Evolutionary conservation across 495 filamentous ascomycete genomes (phyloP).

Genomic region (Jackrogersella multiformis): DNA sequence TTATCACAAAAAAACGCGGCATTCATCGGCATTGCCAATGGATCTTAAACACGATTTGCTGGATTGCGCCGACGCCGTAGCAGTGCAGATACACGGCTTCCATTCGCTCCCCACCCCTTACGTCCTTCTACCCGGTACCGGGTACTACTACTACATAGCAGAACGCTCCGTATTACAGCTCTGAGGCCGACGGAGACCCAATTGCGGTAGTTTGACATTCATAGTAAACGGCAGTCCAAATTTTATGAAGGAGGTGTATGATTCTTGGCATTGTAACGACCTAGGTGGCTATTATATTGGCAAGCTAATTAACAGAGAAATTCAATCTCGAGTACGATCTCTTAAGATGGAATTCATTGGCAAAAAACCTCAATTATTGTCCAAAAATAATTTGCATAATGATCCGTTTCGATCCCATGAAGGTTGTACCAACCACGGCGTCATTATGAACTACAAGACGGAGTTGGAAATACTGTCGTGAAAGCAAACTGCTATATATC

Average conservation of each 20-base stretch:
- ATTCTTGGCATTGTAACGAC: constrained; percentile 2
- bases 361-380: neutral
- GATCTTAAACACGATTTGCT: no score
- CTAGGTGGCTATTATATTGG: neutral
- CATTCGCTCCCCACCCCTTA: constrained; percentile 5
- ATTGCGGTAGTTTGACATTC: neutral
- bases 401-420: no score
- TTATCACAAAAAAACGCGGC: neutral
- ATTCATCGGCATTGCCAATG: constrained; percentile 2
- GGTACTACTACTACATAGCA: constrained; percentile 2
- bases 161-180: neutral
- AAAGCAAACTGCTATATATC: no score
- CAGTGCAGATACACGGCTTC: constrained; percentile 27
- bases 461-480: no score
- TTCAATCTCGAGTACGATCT: neutral
- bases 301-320: neutral
- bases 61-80: constrained; percentile 17
- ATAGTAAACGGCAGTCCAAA: constrained; percentile 1
- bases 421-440: no score
- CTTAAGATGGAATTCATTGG: neutral
- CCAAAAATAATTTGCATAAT: no score
- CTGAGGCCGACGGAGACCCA: neutral
- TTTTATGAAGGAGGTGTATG: neutral
- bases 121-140: constrained; percentile 18
- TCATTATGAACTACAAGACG: no score